Conservation (phyloP, 257 asterid genomes). For the Solanum microdontum region DNA sequence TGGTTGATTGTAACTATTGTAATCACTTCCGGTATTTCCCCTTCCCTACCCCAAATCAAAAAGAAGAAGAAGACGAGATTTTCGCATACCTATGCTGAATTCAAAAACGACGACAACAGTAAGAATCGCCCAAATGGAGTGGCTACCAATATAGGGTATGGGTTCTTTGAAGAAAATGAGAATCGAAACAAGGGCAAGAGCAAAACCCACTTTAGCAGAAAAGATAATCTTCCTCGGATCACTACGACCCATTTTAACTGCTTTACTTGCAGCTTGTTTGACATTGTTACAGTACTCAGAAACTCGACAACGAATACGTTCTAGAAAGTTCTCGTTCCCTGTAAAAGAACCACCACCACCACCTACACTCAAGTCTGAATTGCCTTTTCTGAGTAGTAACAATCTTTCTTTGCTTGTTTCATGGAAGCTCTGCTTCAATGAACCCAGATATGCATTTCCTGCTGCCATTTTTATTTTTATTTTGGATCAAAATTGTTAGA, state of each 20-base stretch:
- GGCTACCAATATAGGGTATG: conserved; percentile 20
- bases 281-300: conserved; percentile 1
- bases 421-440: conserved; percentile 53
- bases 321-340: conserved; percentile 18
- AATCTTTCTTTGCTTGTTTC: conserved; percentile 47
- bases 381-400: conserved; percentile 29
- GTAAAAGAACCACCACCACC: not conserved
- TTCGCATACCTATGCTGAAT: conserved; percentile 65
- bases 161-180: conserved; percentile 45
- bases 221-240: conserved; percentile 39
- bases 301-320: conserved; percentile 12
- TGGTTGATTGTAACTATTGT: not conserved
- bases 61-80: not conserved
- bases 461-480: conserved; percentile 29
- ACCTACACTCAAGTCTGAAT: conserved; percentile 35
- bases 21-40: not conserved
- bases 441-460: conserved; percentile 27
- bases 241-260: conserved; percentile 29
- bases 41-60: not conserved
- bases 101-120: conserved; percentile 86
- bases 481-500: not conserved
- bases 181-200: conserved; percentile 30
- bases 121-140: conserved; percentile 37
- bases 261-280: not conserved
- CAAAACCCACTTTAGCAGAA: conserved; percentile 36